phyloP scores from a whole-genome alignment of 495 filamentous ascomycete genomes.

The Venustampulla echinocandica region DNA sequence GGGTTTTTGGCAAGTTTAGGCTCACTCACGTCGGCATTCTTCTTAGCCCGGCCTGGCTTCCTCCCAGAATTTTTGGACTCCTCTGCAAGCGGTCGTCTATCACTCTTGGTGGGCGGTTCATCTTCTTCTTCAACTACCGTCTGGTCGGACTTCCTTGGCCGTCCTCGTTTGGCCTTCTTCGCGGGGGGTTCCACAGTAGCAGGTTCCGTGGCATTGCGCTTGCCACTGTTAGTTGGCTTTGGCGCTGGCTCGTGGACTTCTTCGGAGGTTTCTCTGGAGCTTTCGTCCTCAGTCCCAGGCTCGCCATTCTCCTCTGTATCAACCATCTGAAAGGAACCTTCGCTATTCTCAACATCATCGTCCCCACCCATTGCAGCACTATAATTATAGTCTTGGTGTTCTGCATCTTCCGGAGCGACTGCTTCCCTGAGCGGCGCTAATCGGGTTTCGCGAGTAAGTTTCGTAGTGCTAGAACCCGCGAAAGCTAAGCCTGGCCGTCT shows the following conservation, averaged over 20 bases:
- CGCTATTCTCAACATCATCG: slow-evolving; percentile 6
- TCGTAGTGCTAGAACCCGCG: not conserved
- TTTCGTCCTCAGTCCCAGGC: slow-evolving; percentile 2
- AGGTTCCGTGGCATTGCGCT: slow-evolving; percentile 28
- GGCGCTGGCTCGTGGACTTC: slow-evolving; percentile 1
- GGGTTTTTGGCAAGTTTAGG: slow-evolving; percentile 17
- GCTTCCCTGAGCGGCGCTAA: not conserved
- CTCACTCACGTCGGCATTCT: too few relatives aligned
- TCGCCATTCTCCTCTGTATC: slow-evolving; percentile 13
- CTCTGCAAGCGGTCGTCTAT: too few relatives aligned
- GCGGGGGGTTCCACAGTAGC: slow-evolving; percentile 18
- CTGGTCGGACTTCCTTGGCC: slow-evolving; percentile 15
- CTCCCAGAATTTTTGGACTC: too few relatives aligned
- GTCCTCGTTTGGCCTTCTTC: slow-evolving; percentile 23
- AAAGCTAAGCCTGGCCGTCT: slow-evolving; percentile 8
- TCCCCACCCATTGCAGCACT: not conserved
- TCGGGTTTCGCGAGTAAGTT: slow-evolving; percentile 1
- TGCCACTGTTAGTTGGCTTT: slow-evolving; percentile 23
- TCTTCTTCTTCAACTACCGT: slow-evolving; percentile 18
- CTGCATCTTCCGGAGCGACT: not conserved
- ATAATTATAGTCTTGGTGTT: slow-evolving; percentile 1
- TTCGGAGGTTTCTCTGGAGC: slow-evolving; percentile 7
- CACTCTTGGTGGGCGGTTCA: not conserved
- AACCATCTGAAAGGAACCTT: slow-evolving; percentile 16
- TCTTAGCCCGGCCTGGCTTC: too few relatives aligned